Base-by-base conservation (phyloP, 257 asterid species). In the Mitragyna speciosa region DNA sequence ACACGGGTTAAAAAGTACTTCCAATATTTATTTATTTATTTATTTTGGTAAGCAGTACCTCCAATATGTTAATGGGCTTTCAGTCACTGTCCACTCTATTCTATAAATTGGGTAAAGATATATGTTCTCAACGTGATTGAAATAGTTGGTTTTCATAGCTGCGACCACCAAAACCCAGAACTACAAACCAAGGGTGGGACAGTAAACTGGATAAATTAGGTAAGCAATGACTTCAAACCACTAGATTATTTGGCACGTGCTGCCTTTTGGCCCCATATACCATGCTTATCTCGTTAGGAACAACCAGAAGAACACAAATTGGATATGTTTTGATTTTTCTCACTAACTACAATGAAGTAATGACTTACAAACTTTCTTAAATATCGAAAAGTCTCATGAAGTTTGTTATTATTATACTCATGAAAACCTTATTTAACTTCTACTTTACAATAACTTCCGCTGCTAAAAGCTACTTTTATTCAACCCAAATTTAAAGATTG, bases 181-280 rank as follows among this genome's bases (percentile, higher is more conserved):
- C 39, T 17, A n/a, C 6, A 73, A 6, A 11, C 1, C 12, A 73
- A 48, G 1, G 64, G 43, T 4, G 16, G 61, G 39, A 36, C 7
- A 26, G 8, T 48, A 14, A 39, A n/a, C 15, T 52, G 28, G 33
- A 16, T 20, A 26, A 22, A 69, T 70, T 78, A 70, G 61, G 76
- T 78, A 70, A 70, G 82, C 82, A 70, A 33, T 78, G 82, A 78
- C 82, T 69, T 70, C 76, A 78, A 52, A 28, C 19, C n/a, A 6
- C 20, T 49, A 16, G 43, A 24, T 17, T 3, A 17, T 17, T 54
- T 54, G 61, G n/a, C 61, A 24, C 7, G 22, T 16, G 56, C 56
- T 12, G 56, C 56, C 56, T 49, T 49, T 15, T n/a, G n/a, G 16
- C 19, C 14, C 56, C 14, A 1, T 45, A 12, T 45, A 12, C 56